Conservation (phyloP, 2,329 filamentous ascomycete genomes). For the Pseudogymnoascus sp. region DNA sequence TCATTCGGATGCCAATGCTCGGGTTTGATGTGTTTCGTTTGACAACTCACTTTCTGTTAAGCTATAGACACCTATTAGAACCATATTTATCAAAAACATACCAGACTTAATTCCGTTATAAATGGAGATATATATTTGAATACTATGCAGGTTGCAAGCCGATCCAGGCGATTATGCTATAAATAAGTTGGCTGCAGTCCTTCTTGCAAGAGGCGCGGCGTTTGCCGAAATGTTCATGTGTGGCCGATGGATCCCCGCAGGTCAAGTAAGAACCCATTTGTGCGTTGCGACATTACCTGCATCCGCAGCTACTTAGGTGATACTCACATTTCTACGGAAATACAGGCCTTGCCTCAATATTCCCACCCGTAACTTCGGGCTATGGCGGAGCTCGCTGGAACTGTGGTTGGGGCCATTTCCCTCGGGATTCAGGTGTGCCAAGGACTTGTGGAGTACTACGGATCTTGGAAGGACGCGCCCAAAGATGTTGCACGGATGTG, state of each 20-base stretch:
- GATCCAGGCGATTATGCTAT: not conserved
- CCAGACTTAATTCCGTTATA: not conserved
- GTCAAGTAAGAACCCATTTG: not conserved
- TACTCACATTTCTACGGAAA: not conserved
- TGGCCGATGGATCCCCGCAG: not conserved
- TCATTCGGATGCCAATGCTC: not conserved
- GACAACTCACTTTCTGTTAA: not conserved
- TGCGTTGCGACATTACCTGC: not conserved
- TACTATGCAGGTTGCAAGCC: not conserved
- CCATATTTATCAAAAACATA: not conserved
- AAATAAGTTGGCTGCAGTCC: not conserved
- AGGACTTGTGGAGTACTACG: conserved; percentile 1
- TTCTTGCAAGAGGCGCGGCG: not conserved
- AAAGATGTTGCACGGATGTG: conserved; percentile 3
- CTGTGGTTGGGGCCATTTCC: not conserved
- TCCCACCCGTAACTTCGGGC: not conserved
- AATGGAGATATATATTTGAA: not conserved
- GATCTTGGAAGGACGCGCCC: not conserved
- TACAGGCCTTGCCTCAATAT: not conserved
- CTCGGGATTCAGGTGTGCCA: conserved; percentile 2
- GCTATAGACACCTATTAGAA: not conserved
- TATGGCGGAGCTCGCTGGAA: not conserved
- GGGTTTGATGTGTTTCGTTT: not conserved
- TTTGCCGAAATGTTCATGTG: not conserved
- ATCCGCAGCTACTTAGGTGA: not conserved